Percentiles rank a stretch among this genome's conserved stretches.
phyloP scores from a whole-genome alignment of 139 green algal genomes.

The Chlorella sp. region DNA sequence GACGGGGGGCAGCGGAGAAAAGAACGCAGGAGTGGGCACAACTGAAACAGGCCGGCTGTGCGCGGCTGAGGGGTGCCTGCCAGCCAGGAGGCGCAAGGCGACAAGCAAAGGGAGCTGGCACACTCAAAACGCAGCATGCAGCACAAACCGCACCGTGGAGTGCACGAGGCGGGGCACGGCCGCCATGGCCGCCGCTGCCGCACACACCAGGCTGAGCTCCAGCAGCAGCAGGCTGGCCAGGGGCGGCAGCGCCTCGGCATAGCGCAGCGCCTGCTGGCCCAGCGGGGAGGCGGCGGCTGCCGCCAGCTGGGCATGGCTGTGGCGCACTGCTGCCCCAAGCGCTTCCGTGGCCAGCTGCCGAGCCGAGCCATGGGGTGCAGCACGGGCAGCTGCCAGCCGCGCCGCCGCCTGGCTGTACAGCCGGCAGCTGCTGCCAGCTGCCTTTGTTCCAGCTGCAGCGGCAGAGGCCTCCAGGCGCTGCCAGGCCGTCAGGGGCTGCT shows the following conservation, averaged over 20 bases:
- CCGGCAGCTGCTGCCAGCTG: not conserved
- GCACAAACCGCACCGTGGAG: not conserved
- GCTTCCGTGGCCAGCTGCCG: no score
- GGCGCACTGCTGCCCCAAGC: no score
- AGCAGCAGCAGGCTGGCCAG: constrained; percentile 16
- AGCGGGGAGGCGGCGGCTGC: not conserved
- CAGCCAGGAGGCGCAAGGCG: no score
- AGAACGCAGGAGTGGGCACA: not conserved
- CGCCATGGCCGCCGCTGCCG: constrained; percentile 2
- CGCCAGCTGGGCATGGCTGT: not conserved
- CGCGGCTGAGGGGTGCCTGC: no score
- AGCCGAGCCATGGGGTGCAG: not conserved
- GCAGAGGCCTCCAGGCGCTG: not conserved
- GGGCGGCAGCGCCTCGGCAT: not conserved
- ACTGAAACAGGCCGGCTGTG: no score
- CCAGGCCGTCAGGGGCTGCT: not conserved
- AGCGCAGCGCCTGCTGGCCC: not conserved
- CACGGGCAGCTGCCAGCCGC: not conserved
- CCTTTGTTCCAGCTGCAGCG: not conserved
- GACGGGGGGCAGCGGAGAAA: not conserved
- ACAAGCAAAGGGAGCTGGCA: no score
- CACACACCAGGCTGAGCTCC: constrained; percentile 3
- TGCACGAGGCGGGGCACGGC: constrained; percentile 17
- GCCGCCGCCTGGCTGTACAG: not conserved
- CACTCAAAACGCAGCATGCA: no score